These are phyloP conservation scores for Phycomyces blakesleeanus DNA, from an alignment of 192 early-diverging fungal species.

Conservation along the genomic window DNA sequence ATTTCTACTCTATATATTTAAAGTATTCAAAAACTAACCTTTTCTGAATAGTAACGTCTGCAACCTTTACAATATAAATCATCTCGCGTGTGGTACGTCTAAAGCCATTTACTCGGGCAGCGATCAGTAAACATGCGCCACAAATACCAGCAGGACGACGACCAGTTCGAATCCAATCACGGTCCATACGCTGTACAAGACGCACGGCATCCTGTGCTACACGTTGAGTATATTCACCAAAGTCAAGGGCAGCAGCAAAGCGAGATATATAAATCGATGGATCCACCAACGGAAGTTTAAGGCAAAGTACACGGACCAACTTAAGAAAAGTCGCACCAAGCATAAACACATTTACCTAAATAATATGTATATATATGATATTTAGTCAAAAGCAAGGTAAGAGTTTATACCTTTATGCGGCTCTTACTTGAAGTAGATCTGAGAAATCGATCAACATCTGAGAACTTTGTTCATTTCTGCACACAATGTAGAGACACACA, in stretches of 20 bases:
- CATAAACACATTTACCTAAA: conserved; percentile 77
- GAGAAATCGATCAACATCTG: conserved; percentile 97
- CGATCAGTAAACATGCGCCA: conserved; percentile 85
- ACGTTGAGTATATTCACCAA: conserved; percentile 79
- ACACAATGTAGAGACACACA: conserved; percentile 90
- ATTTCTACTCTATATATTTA: not conserved
- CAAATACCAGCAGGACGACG: conserved; percentile 92
- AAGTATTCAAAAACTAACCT: conserved; percentile 35
- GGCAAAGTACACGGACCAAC: conserved; percentile 61
- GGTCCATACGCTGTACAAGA: conserved; percentile 84
- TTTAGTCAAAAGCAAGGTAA: not conserved
- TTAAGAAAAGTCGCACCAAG: conserved; percentile 82
- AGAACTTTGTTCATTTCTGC: conserved; percentile 76
- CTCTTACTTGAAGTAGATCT: conserved; percentile 68
- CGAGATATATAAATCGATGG: conserved; percentile 90
- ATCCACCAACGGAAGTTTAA: conserved; percentile 73
- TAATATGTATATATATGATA: not conserved
- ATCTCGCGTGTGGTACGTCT: conserved; percentile 79
- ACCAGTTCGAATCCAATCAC: conserved; percentile 91
- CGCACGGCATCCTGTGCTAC: conserved; percentile 79
- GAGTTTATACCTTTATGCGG: not conserved
- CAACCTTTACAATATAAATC: conserved; percentile 86
- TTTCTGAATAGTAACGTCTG: conserved; percentile 77
- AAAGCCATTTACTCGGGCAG: conserved; percentile 89
- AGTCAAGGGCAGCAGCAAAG: conserved; percentile 85